Conservation (phyloP, 2,329 filamentous ascomycete species). For the Fusarium odoratissimum region DNA sequence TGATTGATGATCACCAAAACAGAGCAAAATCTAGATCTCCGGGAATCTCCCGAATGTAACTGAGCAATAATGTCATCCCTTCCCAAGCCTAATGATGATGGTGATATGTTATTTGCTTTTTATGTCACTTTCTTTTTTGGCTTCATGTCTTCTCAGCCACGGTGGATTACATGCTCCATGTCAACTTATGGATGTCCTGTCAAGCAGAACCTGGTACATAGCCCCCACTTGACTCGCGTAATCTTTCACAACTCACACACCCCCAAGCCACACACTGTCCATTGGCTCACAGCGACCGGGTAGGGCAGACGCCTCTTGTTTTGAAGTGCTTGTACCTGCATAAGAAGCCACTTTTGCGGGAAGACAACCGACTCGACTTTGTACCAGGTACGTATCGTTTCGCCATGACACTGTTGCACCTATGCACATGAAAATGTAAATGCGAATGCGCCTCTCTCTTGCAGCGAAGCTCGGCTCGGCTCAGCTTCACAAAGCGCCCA, state of each 20-base stretch:
- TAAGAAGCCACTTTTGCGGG: conserved; percentile 38
- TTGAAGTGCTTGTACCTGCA: conserved; percentile 35
- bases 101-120: not conserved
- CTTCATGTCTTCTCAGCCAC: not conserved
- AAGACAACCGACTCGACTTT: conserved; percentile 34
- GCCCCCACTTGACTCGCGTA: conserved; percentile 19
- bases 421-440: not conserved
- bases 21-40: not conserved
- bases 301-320: conserved; percentile 28
- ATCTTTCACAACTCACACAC: conserved; percentile 9
- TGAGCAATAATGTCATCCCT: conserved; percentile 6
- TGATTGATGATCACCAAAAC: not conserved
- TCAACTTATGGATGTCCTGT: not conserved
- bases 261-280: conserved; percentile 20
- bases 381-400: conserved; percentile 9
- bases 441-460: conserved; percentile 25
- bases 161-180: not conserved
- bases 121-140: not conserved
- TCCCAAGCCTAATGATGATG: not conserved
- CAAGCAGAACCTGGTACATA: not conserved
- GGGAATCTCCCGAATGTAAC: conserved; percentile 25
- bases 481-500: conserved; percentile 23
- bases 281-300: conserved; percentile 24
- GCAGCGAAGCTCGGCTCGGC: conserved; percentile 26
- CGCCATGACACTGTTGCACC: not conserved